Base-by-base conservation (phyloP, 768 basidiomycete genomes). In the Porpolomopsis calyptriformis region DNA sequence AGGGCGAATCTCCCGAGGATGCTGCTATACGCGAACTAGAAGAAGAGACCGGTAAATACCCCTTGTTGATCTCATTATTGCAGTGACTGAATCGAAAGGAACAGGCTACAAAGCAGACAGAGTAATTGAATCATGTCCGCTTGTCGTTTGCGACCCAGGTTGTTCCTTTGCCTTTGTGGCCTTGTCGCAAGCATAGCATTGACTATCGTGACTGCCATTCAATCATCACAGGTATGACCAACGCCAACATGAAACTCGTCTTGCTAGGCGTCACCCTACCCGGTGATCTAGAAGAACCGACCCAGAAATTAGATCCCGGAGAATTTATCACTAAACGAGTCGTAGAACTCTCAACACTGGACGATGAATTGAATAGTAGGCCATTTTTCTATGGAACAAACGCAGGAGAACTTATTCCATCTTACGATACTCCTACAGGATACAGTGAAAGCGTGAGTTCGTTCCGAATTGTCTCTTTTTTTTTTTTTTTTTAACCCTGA, bases 211-310 rank as follows among this genome's bases (percentile, higher is more conserved):
- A 45, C 14, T 39, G 34, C 26, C 12, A 36, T 34, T 4, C 12
- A 22, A 20, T 3, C 23, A 40, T 16, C 27, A 23, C 43, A 87
- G 91, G 93, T 8, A 92, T 98, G 91, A 85, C 88, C 16, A 90
- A 80, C 36, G 86, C 93, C 10, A 94, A 86, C 58, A 93, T 93
- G 88, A 82, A 87, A 55, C 74, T 96, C 18, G 80, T 89, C 39
- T 70, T 82, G 14, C 68, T 93, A 23, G 71, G 74, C 48, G 83
- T 90, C 36, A 60, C 68, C 26, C 67, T 97, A 45, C 68, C 74
- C n/a, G 78, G 77, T 49, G 61, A 74, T 54, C 65, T 94, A 51
- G 75, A 82, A 50, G 70, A 69, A 12, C 90, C 90, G 0, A 64
- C 72, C 9, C 80, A 86, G 45, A 77, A 85, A 46, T 80, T 92